Percentiles rank a stretch among this genome's conserved stretches.
These are phyloP conservation scores for Vitis labrusca DNA, from an alignment of 164 flowering plant genomes.

Conservation along the genomic window DNA sequence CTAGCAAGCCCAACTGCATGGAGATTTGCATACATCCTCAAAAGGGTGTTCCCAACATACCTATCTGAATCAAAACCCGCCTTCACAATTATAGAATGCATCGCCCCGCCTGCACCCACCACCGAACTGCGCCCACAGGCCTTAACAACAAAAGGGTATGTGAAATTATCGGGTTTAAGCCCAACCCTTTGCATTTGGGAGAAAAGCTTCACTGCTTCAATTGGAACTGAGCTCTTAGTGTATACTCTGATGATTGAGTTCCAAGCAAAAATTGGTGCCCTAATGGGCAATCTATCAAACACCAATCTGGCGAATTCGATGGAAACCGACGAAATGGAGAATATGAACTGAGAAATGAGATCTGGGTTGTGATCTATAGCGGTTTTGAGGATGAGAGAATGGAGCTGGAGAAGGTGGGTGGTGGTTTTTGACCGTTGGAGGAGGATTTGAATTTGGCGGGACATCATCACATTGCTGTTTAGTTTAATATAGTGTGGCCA, in stretches of 20 bases:
- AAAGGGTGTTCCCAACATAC: slow-evolving; percentile 46
- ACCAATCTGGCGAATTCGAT: slow-evolving; percentile 23
- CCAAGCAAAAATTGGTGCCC: slow-evolving; percentile 48
- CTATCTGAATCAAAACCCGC: slow-evolving; percentile 34
- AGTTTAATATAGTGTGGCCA: too few relatives aligned
- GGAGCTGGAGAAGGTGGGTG: slow-evolving; percentile 31
- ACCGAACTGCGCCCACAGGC: slow-evolving; percentile 41
- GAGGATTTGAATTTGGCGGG: slow-evolving; percentile 29
- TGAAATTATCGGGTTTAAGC: slow-evolving; percentile 42
- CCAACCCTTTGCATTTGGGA: slow-evolving; percentile 23
- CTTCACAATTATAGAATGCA: slow-evolving; percentile 46
- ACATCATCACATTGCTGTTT: slow-evolving; percentile 12
- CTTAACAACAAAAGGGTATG: slow-evolving; percentile 51
- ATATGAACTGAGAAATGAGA: slow-evolving; percentile 27
- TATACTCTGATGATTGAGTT: slow-evolving; percentile 43
- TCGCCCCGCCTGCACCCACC: slow-evolving; percentile 31
- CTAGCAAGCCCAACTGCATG: slow-evolving; percentile 29
- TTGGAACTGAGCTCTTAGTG: slow-evolving; percentile 32
- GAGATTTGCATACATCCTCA: slow-evolving; percentile 48
- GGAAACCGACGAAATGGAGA: slow-evolving; percentile 27
- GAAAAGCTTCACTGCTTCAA: slow-evolving; percentile 38
- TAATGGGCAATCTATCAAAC: slow-evolving; percentile 23
- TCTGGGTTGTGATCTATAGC: slow-evolving; percentile 28
- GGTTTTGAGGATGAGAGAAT: slow-evolving; percentile 43
- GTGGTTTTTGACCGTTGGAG: slow-evolving; percentile 27